phyloP scores from a whole-genome alignment of 768 basidiomycete species.

The Auriculariales sp. region DNA sequence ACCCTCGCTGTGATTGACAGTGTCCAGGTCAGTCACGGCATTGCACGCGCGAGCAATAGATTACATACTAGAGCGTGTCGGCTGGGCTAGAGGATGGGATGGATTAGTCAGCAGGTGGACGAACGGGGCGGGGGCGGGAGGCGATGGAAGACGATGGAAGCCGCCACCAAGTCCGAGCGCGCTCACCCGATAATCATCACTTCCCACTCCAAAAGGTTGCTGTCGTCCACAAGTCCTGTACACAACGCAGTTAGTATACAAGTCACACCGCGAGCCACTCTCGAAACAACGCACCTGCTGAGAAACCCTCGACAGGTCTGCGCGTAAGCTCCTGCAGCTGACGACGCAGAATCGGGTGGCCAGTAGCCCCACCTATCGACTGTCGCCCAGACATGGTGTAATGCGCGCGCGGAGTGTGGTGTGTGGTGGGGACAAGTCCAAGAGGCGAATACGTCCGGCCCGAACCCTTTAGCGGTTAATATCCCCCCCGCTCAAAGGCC shows the following conservation, averaged over 20 bases:
- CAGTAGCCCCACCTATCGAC: slow-evolving; percentile 24
- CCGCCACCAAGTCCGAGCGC: neutral
- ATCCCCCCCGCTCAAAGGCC: too few species aligned
- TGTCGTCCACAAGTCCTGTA: slow-evolving; percentile 83
- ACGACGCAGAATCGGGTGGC: slow-evolving; percentile 53
- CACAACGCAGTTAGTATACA: slow-evolving; percentile 17
- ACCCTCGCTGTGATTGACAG: slow-evolving; percentile 55
- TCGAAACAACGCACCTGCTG: slow-evolving; percentile 47
- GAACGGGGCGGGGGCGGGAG: slow-evolving; percentile 5
- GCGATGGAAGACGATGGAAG: slow-evolving; percentile 1
- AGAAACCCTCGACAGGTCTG: slow-evolving; percentile 90
- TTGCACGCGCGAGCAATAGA: neutral
- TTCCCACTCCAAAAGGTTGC: slow-evolving; percentile 94
- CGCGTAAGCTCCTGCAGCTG: slow-evolving; percentile 81
- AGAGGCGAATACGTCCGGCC: too few species aligned
- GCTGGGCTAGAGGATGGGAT: slow-evolving; percentile 43
- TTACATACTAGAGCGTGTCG: slow-evolving; percentile 78
- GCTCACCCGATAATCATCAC: slow-evolving; percentile 83
- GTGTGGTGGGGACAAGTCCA: too few species aligned
- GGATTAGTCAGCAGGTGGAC: slow-evolving; percentile 13
- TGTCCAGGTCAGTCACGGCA: neutral
- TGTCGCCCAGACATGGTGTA: neutral
- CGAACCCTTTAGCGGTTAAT: too few species aligned
- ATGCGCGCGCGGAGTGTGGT: too few species aligned
- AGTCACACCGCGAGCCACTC: slow-evolving; percentile 14